Evolutionary conservation across 129 eudicot genomes (phyloP).

Genomic region (Cynara cardunculus): DNA sequence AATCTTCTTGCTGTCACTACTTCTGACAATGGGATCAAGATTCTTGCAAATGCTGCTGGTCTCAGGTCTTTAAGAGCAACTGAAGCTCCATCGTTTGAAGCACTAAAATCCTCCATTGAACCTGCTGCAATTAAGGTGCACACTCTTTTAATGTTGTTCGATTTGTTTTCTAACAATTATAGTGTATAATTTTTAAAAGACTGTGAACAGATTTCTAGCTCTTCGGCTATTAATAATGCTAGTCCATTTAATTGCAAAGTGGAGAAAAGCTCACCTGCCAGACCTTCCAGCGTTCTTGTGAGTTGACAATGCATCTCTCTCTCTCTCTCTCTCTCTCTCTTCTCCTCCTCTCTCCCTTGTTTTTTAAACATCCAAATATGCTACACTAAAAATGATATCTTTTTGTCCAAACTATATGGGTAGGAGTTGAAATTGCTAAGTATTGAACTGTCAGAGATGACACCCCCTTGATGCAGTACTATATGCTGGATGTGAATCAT

Average conservation of each 20-base stretch:
- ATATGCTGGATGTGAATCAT: no score
- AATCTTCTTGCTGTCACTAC: conserved; percentile 86
- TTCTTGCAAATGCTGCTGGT: conserved; percentile 76
- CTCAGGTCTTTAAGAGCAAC: conserved; percentile 60
- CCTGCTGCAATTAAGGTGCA: conserved; percentile 66
- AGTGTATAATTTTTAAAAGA: no score
- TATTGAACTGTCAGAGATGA: no score
- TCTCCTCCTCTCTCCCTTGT: no score
- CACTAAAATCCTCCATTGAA: conserved; percentile 64
- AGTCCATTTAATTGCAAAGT: conserved; percentile 60
- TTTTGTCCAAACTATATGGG: not conserved
- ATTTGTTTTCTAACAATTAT: no score
- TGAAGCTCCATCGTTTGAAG: conserved; percentile 74
- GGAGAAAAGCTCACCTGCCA: conserved; percentile 78
- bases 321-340: not conserved
- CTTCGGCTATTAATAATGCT: conserved; percentile 49
- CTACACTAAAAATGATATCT: not conserved
- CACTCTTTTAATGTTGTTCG: not conserved
- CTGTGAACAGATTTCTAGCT: conserved; percentile 30
- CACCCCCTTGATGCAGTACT: no score
- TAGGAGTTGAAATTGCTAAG: no score
- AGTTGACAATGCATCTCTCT: conserved; percentile 16
- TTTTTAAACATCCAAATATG: not conserved
- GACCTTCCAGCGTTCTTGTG: conserved; percentile 65
- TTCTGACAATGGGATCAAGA: conserved; percentile 75